Evolutionary conservation across 2,329 filamentous ascomycete genomes (phyloP).

Genomic region (Fusarium heterosporum): DNA sequence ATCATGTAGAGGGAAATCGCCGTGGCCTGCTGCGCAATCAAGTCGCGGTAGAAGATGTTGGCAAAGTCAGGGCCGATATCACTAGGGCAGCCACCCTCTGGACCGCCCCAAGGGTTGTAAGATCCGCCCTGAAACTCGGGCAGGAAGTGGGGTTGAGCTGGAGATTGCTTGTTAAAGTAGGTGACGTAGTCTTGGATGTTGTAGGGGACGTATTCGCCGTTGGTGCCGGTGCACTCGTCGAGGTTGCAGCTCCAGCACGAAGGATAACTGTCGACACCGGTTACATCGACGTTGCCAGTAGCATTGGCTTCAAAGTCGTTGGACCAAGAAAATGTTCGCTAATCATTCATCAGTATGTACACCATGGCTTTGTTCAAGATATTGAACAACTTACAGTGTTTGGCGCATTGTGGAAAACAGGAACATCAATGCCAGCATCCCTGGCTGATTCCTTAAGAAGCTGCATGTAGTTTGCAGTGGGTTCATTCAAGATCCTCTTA

Average conservation of each 20-base stretch:
- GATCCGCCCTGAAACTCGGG: conserved; percentile 48
- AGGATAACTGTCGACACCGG: conserved; percentile 64
- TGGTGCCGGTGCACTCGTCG: conserved; percentile 69
- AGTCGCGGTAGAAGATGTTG: conserved; percentile 72
- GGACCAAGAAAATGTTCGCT: conserved; percentile 63
- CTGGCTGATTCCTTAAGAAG: conserved; percentile 64
- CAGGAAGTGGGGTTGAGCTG: conserved; percentile 43
- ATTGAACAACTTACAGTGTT: conserved; percentile 60
- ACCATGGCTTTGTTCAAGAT: accelerated
- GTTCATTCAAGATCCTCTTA: conserved; percentile 60
- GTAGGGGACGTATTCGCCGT: conserved; percentile 69
- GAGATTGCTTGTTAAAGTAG: conserved; percentile 46
- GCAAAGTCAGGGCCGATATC: conserved; percentile 70
- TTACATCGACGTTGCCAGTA: conserved; percentile 67
- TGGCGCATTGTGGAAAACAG: conserved; percentile 69
- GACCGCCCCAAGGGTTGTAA: conserved; percentile 72
- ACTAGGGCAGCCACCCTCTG: conserved; percentile 64
- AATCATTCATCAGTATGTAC: conserved; percentile 36
- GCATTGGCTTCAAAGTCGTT: conserved; percentile 66
- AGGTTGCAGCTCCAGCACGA: conserved; percentile 74
- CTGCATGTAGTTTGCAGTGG: conserved; percentile 67
- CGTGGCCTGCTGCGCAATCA: conserved; percentile 69
- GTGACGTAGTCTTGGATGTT: conserved; percentile 47
- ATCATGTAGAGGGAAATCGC: conserved; percentile 73
- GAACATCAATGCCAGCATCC: conserved; percentile 68